Conservation (phyloP, 2,329 filamentous ascomycete genomes). For the Nemania sp. region DNA sequence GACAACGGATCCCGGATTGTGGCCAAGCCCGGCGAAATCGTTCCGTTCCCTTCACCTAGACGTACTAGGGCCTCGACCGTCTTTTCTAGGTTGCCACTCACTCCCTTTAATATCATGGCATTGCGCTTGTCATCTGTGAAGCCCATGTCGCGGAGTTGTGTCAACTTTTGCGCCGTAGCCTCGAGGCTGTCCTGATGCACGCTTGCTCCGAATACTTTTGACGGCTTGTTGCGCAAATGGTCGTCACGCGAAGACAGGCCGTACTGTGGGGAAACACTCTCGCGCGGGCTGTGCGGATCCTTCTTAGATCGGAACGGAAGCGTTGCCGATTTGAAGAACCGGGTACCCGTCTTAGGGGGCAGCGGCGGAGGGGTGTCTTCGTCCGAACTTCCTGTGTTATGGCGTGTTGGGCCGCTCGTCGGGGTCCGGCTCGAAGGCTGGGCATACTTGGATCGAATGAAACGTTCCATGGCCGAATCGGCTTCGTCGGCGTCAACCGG, state of each 20-base stretch:
- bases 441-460: slow-evolving; percentile 93
- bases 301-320: slow-evolving; percentile 64
- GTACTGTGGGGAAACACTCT: slow-evolving; percentile 41
- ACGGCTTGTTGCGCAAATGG: slow-evolving; percentile 63
- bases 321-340: slow-evolving; percentile 61
- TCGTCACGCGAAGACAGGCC: slow-evolving; percentile 40
- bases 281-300: slow-evolving; percentile 41
- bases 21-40: slow-evolving; percentile 44
- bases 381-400: slow-evolving; percentile 54
- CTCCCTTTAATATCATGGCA: slow-evolving; percentile 75
- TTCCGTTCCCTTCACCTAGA: slow-evolving; percentile 70
- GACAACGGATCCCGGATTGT: slow-evolving; percentile 55
- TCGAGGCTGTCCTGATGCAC: slow-evolving; percentile 58
- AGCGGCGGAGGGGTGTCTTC: slow-evolving; percentile 63
- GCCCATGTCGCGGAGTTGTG: slow-evolving; percentile 83
- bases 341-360: slow-evolving; percentile 66
- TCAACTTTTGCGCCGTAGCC: slow-evolving; percentile 75
- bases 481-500: slow-evolving; percentile 91
- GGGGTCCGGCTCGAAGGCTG: slow-evolving; percentile 48
- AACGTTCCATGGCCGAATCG: slow-evolving; percentile 92
- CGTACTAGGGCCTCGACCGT: slow-evolving; percentile 83
- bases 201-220: slow-evolving; percentile 69
- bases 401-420: slow-evolving; percentile 42
- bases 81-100: slow-evolving; percentile 83
- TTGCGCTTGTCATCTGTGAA: slow-evolving; percentile 85